A percentile compares a stretch with the other conserved stretches of the same genome.
Conservation (phyloP, 202 grass and related monocot species). For the Sporobolus alterniflorus region DNA sequence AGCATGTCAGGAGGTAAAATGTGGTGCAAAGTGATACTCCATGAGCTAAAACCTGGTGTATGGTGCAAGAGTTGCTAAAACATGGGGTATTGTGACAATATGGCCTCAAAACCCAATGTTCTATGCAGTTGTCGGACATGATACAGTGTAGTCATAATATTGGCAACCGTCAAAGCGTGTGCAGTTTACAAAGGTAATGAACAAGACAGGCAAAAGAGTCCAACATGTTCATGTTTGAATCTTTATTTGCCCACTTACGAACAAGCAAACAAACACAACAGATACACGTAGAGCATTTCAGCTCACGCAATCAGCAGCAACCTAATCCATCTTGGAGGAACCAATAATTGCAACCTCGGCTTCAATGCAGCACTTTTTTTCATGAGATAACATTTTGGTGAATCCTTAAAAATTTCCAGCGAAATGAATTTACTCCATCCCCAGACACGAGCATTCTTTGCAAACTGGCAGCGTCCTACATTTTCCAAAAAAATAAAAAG, state of each 20-base stretch:
- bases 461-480: conserved; percentile 2
- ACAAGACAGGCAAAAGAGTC: background rate
- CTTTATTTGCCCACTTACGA: background rate
- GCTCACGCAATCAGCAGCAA: too few relatives aligned
- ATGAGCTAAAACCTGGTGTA: too few relatives aligned
- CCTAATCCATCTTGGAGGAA: conserved; percentile 39
- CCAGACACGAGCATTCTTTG: background rate
- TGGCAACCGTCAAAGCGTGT: too few relatives aligned
- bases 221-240: background rate
- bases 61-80: too few relatives aligned
- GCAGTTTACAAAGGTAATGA: background rate
- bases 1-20: too few relatives aligned
- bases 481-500: background rate
- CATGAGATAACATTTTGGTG: conserved; percentile 36
- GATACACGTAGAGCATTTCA: background rate
- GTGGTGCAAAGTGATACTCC: too few relatives aligned
- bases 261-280: background rate
- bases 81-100: too few relatives aligned
- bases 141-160: too few relatives aligned
- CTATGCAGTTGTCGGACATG: too few relatives aligned
- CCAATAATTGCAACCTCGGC: conserved; percentile 30
- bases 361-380: conserved; percentile 43
- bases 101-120: too few relatives aligned
- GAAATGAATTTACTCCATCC: conserved; percentile 31
- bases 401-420: conserved; percentile 39